Base-by-base conservation (phyloP, 2,329 filamentous ascomycete species). In the Colletotrichum lindemuthianum region DNA sequence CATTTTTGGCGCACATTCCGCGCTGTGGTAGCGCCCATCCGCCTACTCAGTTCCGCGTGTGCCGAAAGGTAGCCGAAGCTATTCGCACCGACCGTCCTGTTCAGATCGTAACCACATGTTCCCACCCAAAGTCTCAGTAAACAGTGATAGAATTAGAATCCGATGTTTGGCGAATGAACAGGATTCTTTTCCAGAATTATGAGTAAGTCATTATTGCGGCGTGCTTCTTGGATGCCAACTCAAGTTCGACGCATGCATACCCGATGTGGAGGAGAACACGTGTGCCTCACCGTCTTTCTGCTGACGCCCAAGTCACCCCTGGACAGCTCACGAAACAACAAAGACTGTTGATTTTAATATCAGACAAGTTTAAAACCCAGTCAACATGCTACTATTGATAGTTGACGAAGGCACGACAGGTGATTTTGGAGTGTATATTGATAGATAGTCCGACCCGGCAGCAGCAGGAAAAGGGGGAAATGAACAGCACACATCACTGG, bases 241-340 rank as follows among this genome's bases (percentile, higher is more conserved):
- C 34, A 41, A 56, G 50, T 13, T 37, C 37, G 51, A 65, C 58
- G 61, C 61, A 65, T 61, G 61, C 32, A 15, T 61, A 60, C 61
- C 61, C 58, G 56, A 65, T 54, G 57, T 65, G 61, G 58, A 65
- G 61, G 61, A 61, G 61, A 65, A 64, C 61, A 64, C 58, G 61
- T 65, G 61, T 65, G 51, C 41, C 57, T 56, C 58, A 56, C 45
- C 51, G 47, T 61, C 37, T 12, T 10, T 34, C 40, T 24, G 24
- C 24, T 4, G 24, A 24, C 24, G 24, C 24, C 24, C 24, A 24
- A 24, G 33, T 47, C 52, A 33, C 11, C 45, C n/a, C 36, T 43
- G 47, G 16, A 50, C 51, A 37, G 37, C 51, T 24, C 24, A 24
- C 24, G 24, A 24, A 24, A 24, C 56, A 39, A 8, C 33, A 10